phyloP scores from a whole-genome alignment of 805 yeast species.

The Blastobotrys americana region DNA sequence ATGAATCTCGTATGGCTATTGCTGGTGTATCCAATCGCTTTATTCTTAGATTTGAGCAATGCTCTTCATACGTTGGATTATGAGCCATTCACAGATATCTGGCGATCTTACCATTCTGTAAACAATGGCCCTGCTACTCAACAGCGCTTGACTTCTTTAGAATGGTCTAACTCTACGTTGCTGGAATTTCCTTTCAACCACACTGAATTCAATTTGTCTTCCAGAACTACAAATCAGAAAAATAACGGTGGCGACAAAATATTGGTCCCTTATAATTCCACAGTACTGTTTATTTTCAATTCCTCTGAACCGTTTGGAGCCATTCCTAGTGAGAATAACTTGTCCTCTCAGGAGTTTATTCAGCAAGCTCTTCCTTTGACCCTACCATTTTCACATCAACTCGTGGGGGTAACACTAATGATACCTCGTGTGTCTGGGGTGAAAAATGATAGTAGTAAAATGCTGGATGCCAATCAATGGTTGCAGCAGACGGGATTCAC shows the following conservation, averaged over 20 bases:
- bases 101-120: conserved; percentile 10
- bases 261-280: conserved; percentile 14
- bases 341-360: conserved; percentile 11
- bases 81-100: conserved; percentile 7
- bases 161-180: conserved; percentile 2
- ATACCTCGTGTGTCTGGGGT: conserved; percentile 9
- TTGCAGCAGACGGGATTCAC: conserved; percentile 6
- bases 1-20: too few relatives aligned
- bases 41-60: too few relatives aligned
- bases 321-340: background rate
- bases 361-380: conserved; percentile 18
- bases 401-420: conserved; percentile 14
- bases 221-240: too few relatives aligned
- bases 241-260: conserved; percentile 8
- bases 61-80: conserved; percentile 1
- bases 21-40: too few relatives aligned
- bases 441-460: conserved; percentile 1
- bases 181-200: background rate
- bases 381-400: conserved; percentile 15
- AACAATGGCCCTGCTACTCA: conserved; percentile 9
- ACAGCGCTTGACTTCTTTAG: conserved; percentile 6
- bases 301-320: conserved; percentile 3
- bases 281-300: conserved; percentile 18
- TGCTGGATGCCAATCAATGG: conserved; percentile 1
- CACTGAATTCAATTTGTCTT: background rate